Evolutionary conservation across 495 filamentous ascomycete species (phyloP), one percentile per base, ranked within the genome.

Genomic region (Rostrohypoxylon terebratum): DNA sequence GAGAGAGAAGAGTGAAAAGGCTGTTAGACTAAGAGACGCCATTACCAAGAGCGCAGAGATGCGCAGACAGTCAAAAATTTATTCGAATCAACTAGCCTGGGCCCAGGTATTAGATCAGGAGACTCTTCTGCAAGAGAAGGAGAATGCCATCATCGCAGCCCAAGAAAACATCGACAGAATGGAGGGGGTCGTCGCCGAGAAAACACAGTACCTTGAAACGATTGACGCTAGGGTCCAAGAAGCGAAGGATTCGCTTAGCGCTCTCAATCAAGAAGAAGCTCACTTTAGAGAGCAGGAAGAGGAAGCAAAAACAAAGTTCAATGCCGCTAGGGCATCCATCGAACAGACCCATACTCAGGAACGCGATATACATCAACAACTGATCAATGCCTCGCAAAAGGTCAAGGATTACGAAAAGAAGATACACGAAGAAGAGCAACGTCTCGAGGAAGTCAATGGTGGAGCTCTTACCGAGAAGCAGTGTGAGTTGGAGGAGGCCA

Each of bases 11-110:
- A 75, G 80, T 21, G 80, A 82, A 6, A 75, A 82, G 47, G 79
- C 85, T 18, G 76, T 84, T 34, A 77, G 82, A 20, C 60, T 81
- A 7, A 72, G 79, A 13, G 77, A 82, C 45, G 74, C 76, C 10
- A 77, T 78, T 53, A 81, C 81, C 44, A 86, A 85, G 60, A 74
- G 65, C 34, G 59, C 72, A 13, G 74, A 77, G 42, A 77, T 73
- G 80, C 90, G 50, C 84, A 89, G 63, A 69, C 87, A 36, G 84
- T 88, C 18, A 82, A 91, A 65, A 85, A 87, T 81, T 25, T 77
- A 90, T 55, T 78, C 83, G 47, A 77, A 81, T 16, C 90, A 94
- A 76, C 81, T 93, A 81, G 90, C 86, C 33, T 95, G 92, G 92
- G 83, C 86, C 25, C 91, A 93, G 69, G 92, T 94, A 1, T 78